Percentiles rank a stretch among this genome's conserved stretches.
Conservation (phyloP, 371 early-diverging fungal species). For the Mucor plumbeus region DNA sequence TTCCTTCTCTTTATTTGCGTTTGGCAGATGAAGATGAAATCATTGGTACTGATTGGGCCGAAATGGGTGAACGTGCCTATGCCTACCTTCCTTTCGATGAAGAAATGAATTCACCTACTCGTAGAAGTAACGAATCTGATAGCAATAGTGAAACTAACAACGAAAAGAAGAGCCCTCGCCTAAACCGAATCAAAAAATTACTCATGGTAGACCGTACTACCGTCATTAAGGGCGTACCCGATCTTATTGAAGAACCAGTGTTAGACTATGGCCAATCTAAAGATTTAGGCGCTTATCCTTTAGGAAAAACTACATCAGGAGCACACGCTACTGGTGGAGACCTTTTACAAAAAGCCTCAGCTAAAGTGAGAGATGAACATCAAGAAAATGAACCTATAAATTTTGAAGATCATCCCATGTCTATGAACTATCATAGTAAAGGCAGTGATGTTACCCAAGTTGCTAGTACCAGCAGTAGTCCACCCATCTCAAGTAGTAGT, state of each 20-base stretch:
- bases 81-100: conserved; percentile 54
- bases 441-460: neutral
- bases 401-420: conserved; percentile 20
- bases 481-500: neutral
- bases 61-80: conserved; percentile 76
- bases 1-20: conserved; percentile 61
- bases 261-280: conserved; percentile 44
- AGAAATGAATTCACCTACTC: conserved; percentile 13
- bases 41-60: conserved; percentile 62
- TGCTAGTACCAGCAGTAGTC: neutral
- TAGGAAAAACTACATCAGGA: conserved; percentile 6
- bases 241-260: conserved; percentile 48
- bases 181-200: conserved; percentile 26
- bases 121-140: neutral
- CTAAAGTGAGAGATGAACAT: conserved; percentile 12
- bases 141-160: conserved; percentile 8
- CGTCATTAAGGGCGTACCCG: conserved; percentile 42
- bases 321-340: conserved; percentile 14
- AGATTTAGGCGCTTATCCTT: conserved; percentile 26
- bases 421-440: neutral
- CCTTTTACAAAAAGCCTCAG: conserved; percentile 23
- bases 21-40: conserved; percentile 62
- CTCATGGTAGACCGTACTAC: conserved; percentile 30
- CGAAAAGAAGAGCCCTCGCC: conserved; percentile 11
- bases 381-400: conserved; percentile 12